phyloP scores from a whole-genome alignment of 139 green algal genomes.

The Ulvella scutata region DNA sequence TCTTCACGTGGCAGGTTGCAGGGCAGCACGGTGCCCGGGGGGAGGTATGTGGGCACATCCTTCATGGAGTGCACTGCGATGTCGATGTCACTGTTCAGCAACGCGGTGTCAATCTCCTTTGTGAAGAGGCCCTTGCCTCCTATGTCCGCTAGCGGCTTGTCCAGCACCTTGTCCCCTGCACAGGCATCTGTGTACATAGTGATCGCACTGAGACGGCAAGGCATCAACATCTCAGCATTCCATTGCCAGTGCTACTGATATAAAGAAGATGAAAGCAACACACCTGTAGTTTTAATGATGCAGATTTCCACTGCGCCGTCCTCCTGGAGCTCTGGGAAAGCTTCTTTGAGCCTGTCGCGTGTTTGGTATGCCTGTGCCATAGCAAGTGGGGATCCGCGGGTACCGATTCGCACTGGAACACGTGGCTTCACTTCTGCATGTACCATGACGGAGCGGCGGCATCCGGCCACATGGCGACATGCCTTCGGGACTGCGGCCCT shows the following conservation, averaged over 20 bases:
- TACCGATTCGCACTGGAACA: constrained; percentile 27
- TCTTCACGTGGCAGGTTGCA: constrained; percentile 97
- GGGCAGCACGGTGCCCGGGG: constrained; percentile 81
- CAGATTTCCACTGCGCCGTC: constrained; percentile 93
- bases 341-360: constrained; percentile 74
- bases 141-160: constrained; percentile 95
- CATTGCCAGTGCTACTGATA: too few species aligned
- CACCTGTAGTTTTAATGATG: constrained; percentile 97
- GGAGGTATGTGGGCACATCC: constrained; percentile 98
- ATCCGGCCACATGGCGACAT: neutral
- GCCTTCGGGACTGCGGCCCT: too few species aligned
- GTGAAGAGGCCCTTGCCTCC: constrained; percentile 99
- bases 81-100: constrained; percentile 85
- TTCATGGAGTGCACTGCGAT: constrained; percentile 99
- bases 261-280: neutral
- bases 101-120: constrained; percentile 96
- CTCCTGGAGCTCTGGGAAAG: constrained; percentile 73
- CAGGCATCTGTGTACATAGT: too few species aligned
- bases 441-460: neutral
- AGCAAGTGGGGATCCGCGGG: constrained; percentile 78
- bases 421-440: neutral
- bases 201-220: too few species aligned
- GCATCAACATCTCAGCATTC: too few species aligned
- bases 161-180: constrained; percentile 89
- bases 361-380: constrained; percentile 97